phyloP scores from a whole-genome alignment of 805 yeast genomes.

The Lipomyces japonicus region DNA sequence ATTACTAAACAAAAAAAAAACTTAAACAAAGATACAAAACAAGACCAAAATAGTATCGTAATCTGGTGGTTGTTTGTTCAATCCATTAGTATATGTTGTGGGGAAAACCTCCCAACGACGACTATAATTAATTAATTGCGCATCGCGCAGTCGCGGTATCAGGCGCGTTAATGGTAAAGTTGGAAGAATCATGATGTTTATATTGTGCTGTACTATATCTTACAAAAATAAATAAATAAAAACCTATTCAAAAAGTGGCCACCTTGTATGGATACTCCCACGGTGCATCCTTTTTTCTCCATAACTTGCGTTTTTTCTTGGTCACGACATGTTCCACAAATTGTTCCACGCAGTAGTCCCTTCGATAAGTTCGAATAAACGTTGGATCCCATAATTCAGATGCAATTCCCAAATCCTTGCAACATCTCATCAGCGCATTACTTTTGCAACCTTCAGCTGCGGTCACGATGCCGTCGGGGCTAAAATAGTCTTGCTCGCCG shows the following conservation, averaged over 20 bases:
- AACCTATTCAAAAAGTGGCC: conserved; percentile 1
- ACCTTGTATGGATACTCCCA: conserved; percentile 81
- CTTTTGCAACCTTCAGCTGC: conserved; percentile 97
- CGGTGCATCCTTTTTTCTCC: conserved; percentile 81
- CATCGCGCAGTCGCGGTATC: too few relatives aligned
- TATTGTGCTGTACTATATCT: neutral
- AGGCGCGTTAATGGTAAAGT: too few relatives aligned
- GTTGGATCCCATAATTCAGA: conserved; percentile 97
- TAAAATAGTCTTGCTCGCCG: conserved; percentile 92
- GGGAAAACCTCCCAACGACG: too few relatives aligned
- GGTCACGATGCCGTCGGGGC: conserved; percentile 81
- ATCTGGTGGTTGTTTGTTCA: too few relatives aligned
- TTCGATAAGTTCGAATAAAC: conserved; percentile 69
- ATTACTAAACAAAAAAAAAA: neutral
- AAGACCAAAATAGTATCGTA: too few relatives aligned
- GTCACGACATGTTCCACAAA: conserved; percentile 81
- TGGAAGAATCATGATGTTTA: too few relatives aligned
- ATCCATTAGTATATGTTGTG: too few relatives aligned
- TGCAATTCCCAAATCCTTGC: conserved; percentile 95
- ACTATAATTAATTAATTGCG: too few relatives aligned
- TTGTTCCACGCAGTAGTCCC: conserved; percentile 66
- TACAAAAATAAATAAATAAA: neutral
- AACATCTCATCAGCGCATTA: conserved; percentile 95
- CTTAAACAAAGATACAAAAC: too few relatives aligned
- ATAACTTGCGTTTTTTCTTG: conserved; percentile 73